Percentiles rank a stretch among this genome's conserved stretches.
Evolutionary conservation across 345 rosid genomes (phyloP).

Genomic region (Eucalyptus camaldulensis): DNA sequence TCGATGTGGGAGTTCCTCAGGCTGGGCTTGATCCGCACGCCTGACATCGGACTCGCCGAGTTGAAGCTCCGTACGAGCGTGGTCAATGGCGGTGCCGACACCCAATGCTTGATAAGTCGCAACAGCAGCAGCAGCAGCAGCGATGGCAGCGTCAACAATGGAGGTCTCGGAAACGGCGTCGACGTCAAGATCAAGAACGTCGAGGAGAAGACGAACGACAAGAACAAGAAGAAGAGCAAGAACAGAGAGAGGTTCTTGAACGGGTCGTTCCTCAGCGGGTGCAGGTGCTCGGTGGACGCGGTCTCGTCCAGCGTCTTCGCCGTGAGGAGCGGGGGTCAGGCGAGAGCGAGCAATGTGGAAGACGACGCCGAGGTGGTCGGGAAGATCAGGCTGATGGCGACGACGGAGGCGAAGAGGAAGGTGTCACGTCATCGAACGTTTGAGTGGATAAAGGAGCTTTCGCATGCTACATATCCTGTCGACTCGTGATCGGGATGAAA

Average conservation of each 20-base stretch:
- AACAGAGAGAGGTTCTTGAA: constrained; percentile 7
- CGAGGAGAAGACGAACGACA: not conserved
- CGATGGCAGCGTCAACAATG: constrained; percentile 19
- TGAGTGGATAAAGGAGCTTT: constrained; percentile 83
- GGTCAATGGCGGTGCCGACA: constrained; percentile 2
- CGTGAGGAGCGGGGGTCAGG: not conserved
- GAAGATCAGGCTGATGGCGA: not conserved
- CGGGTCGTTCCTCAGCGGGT: constrained; percentile 32
- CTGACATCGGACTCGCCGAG: constrained; percentile 59
- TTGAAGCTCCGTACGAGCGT: constrained; percentile 15
- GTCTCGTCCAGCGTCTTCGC: constrained; percentile 9
- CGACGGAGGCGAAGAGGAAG: constrained; percentile 20
- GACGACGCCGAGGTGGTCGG: not conserved
- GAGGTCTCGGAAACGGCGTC: not conserved
- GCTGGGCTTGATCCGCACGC: constrained; percentile 61
- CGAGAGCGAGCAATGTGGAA: not conserved
- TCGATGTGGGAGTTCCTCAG: constrained; percentile 65
- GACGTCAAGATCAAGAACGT: not conserved
- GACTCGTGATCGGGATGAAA: not conserved
- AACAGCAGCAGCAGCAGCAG: constrained; percentile 47
- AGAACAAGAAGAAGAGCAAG: constrained; percentile 1
- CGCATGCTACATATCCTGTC: constrained; percentile 1
- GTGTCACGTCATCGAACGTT: constrained; percentile 63
- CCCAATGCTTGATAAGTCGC: constrained; percentile 32
- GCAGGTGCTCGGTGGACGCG: constrained; percentile 64